phyloP scores from a whole-genome alignment of 2,329 filamentous ascomycete genomes.

The Chaetomiaceae sp. region DNA sequence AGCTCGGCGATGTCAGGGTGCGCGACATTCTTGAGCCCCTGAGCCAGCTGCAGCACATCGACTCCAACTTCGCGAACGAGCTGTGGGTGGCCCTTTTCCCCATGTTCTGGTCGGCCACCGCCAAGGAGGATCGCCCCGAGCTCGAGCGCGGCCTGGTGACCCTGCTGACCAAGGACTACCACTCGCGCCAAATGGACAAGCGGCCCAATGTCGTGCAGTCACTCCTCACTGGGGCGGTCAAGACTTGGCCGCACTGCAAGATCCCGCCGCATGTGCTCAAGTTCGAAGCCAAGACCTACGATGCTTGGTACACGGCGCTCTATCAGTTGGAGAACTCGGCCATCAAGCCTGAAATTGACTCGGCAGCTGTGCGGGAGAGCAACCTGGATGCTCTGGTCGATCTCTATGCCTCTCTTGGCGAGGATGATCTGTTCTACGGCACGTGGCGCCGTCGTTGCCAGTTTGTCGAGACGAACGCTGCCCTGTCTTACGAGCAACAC shows the following conservation, averaged over 20 bases:
- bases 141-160: slow-evolving; percentile 88
- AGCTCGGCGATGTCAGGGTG: slow-evolving; percentile 80
- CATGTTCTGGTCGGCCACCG: slow-evolving; percentile 85
- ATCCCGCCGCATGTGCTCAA: slow-evolving; percentile 95
- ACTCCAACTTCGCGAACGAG: slow-evolving; percentile 74
- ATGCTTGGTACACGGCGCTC: slow-evolving; percentile 94
- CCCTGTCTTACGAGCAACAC: slow-evolving; percentile 95
- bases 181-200: slow-evolving; percentile 89
- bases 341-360: slow-evolving; percentile 79
- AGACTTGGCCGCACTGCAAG: slow-evolving; percentile 81
- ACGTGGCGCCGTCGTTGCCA: slow-evolving; percentile 93
- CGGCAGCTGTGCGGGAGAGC: slow-evolving; percentile 79
- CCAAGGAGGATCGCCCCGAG: slow-evolving; percentile 82
- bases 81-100: slow-evolving; percentile 91
- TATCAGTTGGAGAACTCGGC: slow-evolving; percentile 86
- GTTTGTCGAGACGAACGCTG: slow-evolving; percentile 96
- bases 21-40: slow-evolving; percentile 88
- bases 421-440: slow-evolving; percentile 96
- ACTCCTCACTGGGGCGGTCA: slow-evolving; percentile 80
- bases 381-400: slow-evolving; percentile 95
- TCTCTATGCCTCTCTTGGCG: slow-evolving; percentile 82
- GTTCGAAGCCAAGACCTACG: slow-evolving; percentile 87
- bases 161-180: slow-evolving; percentile 90
- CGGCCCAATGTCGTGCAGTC: slow-evolving; percentile 94
- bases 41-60: slow-evolving; percentile 85